These are phyloP conservation scores for Mortierella sp. DNA, from an alignment of 371 early-diverging fungal species.

Conservation along the genomic window DNA sequence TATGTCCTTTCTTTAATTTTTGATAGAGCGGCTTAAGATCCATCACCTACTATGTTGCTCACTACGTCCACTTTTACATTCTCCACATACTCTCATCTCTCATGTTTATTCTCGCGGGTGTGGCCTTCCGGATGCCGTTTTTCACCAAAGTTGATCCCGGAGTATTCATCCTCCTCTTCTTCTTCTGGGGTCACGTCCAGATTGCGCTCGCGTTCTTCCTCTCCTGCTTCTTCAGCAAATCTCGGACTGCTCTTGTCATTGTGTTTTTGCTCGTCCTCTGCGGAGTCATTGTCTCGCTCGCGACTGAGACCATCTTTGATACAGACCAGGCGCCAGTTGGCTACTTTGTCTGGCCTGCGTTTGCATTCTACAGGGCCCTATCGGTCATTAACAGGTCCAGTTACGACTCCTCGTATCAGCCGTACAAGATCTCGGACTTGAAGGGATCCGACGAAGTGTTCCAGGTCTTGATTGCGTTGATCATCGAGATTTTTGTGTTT, in stretches of 20 bases:
- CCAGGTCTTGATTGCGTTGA: slow-evolving; percentile 60
- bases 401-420: slow-evolving; percentile 38
- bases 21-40: slow-evolving; percentile 71
- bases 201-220: slow-evolving; percentile 76
- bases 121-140: slow-evolving; percentile 63
- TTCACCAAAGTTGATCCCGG: slow-evolving; percentile 66
- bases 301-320: slow-evolving; percentile 55
- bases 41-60: slow-evolving; percentile 68
- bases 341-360: slow-evolving; percentile 79
- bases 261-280: slow-evolving; percentile 71
- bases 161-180: slow-evolving; percentile 69
- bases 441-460: slow-evolving; percentile 61
- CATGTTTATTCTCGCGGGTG: slow-evolving; percentile 70
- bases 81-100: slow-evolving; percentile 66
- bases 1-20: background rate
- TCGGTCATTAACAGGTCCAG: slow-evolving; percentile 61
- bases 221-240: slow-evolving; percentile 67
- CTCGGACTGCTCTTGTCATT: slow-evolving; percentile 64
- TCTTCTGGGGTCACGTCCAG: slow-evolving; percentile 75
- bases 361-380: slow-evolving; percentile 76
- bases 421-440: slow-evolving; percentile 58
- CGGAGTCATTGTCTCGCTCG: slow-evolving; percentile 67
- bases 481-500: slow-evolving; percentile 62
- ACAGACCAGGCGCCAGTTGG: slow-evolving; percentile 51
- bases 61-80: slow-evolving; percentile 74